Evolutionary conservation across 1,139 yeast genomes (phyloP).

Genomic region (Citeromyces siamensis): DNA sequence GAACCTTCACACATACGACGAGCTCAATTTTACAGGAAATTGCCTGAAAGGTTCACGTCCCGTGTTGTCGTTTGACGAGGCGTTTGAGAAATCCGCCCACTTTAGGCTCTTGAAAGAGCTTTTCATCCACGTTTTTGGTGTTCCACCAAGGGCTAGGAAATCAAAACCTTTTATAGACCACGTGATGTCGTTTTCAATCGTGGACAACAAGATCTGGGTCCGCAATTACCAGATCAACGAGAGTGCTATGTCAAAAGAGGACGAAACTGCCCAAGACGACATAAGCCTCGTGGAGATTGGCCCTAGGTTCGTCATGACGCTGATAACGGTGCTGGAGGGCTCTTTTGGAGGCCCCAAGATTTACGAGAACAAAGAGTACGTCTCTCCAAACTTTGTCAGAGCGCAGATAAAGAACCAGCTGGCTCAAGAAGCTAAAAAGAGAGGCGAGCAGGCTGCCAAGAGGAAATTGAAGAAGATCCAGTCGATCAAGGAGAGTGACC

Average conservation of each 20-base stretch:
- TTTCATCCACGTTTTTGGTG: constrained; percentile 82
- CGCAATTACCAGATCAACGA: constrained; percentile 91
- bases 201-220: constrained; percentile 91
- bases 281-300: constrained; percentile 80
- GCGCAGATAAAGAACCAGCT: constrained; percentile 75
- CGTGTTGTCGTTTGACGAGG: constrained; percentile 74
- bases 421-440: constrained; percentile 66
- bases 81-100: constrained; percentile 59
- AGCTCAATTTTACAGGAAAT: constrained; percentile 91
- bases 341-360: constrained; percentile 98
- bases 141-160: constrained; percentile 92
- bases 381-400: constrained; percentile 90
- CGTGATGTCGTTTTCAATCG: constrained; percentile 85
- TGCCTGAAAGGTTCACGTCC: constrained; percentile 96
- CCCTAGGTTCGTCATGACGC: constrained; percentile 90
- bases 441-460: constrained; percentile 72
- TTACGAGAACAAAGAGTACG: constrained; percentile 93
- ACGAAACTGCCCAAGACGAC: constrained; percentile 21
- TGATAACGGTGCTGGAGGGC: constrained; percentile 87
- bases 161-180: constrained; percentile 93
- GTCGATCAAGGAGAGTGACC: constrained; percentile 66
- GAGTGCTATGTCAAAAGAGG: constrained; percentile 42
- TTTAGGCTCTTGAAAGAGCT: constrained; percentile 71
- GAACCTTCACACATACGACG: constrained; percentile 93
- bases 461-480: constrained; percentile 70